Evolutionary conservation across 148 eudicot species (phyloP).

Genomic region (Silene conica): DNA sequence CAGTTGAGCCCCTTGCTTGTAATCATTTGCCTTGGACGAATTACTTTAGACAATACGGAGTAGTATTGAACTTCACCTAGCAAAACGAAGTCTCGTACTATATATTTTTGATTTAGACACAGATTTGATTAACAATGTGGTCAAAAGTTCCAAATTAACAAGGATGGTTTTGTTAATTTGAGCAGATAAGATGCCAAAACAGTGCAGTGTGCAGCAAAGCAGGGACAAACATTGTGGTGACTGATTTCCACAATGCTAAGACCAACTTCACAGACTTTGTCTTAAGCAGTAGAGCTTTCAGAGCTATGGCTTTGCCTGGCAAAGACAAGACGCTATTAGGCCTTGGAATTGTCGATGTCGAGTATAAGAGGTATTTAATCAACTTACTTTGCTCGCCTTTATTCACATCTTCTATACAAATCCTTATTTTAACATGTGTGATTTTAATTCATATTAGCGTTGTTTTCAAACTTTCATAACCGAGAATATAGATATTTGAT

Average conservation of each 20-base stretch:
- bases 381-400: background rate
- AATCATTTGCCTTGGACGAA: background rate
- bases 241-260: slow-evolving; percentile 42
- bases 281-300: slow-evolving; percentile 61
- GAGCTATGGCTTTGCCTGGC: slow-evolving; percentile 64
- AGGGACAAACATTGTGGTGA: slow-evolving; percentile 50
- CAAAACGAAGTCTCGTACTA: background rate
- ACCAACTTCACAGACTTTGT: slow-evolving; percentile 57
- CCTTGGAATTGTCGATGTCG: slow-evolving; percentile 31
- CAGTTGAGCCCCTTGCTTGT: background rate
- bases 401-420: background rate
- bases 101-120: too few relatives aligned
- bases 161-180: background rate
- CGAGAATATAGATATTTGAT: too few relatives aligned
- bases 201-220: slow-evolving; percentile 34
- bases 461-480: too few relatives aligned
- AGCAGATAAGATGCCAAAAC: slow-evolving; percentile 65
- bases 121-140: background rate
- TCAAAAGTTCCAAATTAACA: background rate
- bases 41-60: background rate
- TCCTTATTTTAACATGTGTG: too few relatives aligned
- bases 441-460: too few relatives aligned
- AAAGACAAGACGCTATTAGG: slow-evolving; percentile 37
- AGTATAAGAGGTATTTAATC: slow-evolving; percentile 17
- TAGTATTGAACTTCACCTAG: background rate